Base-by-base conservation (phyloP, 1,139 yeast species). In the Ogataea hybrid region DNA sequence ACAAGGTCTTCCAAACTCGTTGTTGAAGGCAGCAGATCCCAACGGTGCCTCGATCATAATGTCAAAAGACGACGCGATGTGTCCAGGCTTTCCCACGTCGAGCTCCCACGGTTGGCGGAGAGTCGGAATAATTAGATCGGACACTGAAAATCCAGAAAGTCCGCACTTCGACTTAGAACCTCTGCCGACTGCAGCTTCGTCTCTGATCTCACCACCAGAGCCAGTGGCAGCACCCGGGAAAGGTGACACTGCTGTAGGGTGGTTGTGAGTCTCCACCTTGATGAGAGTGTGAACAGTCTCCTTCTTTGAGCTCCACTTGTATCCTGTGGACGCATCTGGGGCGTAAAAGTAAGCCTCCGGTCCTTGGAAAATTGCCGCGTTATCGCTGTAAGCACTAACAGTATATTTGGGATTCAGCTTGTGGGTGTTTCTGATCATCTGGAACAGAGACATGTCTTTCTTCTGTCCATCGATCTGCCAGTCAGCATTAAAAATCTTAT, bases 211-310 rank as follows among this genome's bases (percentile, higher is more conserved):
- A 70, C 99, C 99, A 64, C 99, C 99, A 16, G 98, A 90, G 52
- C 99, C 99, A 15, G 99, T 94, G 28, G 99, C 96, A 28, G 99
- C 99, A 67, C 99, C 99, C 5, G 98, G 92, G 68, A 87, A 94
- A 27, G 99, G 99, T 22, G 97, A 90, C 10, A 94, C 97, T 0
- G 98, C 98, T 28, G 99, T 94, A 41, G 99, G 99, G 64, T 94
- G 99, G 68, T 94, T 94, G 65, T 94, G 99, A 25, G 99, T 94
- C 68, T 94, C 99, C 39, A 94, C 98, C 64, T 94, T 94, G 54
- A 90, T 86, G 54, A 94, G 72, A 60, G 95, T 87, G 53, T 92
- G 94, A 20, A 92, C 95, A 42, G 70, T 71, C 68, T 94, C 98
- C 52, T 77, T 75, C 48, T 71, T 75, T 15, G 92, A 73, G 33